A percentile compares a stretch with the other conserved stretches of the same genome.
Conservation (phyloP, 768 basidiomycete genomes). For the Trametes villosa region DNA sequence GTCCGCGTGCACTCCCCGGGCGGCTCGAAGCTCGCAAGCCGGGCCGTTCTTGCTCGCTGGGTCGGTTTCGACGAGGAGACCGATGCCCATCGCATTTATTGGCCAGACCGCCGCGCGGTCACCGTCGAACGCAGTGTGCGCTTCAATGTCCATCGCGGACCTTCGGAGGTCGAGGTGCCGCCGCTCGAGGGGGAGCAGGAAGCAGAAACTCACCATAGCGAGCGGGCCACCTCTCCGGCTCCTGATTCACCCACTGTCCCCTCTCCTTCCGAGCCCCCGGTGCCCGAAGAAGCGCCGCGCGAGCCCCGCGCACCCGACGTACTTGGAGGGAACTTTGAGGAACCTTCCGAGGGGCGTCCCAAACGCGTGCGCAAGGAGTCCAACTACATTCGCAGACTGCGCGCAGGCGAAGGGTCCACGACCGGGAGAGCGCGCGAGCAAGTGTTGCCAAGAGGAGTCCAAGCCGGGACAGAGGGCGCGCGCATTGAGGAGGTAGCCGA, state of each 20-base stretch:
- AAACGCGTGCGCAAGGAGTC: constrained; percentile 8
- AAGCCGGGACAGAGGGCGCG: not conserved
- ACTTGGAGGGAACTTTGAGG: not conserved
- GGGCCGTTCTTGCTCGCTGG: constrained; percentile 12
- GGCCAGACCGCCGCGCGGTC: constrained; percentile 32
- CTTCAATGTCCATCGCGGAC: not conserved
- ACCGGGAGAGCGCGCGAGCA: not conserved
- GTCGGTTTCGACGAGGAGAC: constrained; percentile 24
- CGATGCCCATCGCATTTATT: constrained; percentile 40
- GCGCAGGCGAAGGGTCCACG: not conserved
- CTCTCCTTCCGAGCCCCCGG: not conserved
- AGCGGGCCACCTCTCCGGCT: not conserved
- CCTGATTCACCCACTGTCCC: not conserved
- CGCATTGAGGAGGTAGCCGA: constrained; percentile 3
- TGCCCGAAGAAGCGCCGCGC: not conserved
- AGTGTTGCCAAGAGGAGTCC: constrained; percentile 5
- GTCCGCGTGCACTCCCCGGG: constrained; percentile 13
- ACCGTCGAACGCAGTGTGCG: constrained; percentile 35
- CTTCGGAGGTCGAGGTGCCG: constrained; percentile 9
- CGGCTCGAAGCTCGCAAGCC: constrained; percentile 10
- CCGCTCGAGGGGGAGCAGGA: constrained; percentile 20
- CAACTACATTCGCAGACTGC: not conserved
- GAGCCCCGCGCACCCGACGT: not conserved
- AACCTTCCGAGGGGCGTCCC: not conserved
- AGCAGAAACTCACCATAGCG: not conserved